Conservation (phyloP, 768 basidiomycete species). For the Holtermanniella nyarrowii region DNA sequence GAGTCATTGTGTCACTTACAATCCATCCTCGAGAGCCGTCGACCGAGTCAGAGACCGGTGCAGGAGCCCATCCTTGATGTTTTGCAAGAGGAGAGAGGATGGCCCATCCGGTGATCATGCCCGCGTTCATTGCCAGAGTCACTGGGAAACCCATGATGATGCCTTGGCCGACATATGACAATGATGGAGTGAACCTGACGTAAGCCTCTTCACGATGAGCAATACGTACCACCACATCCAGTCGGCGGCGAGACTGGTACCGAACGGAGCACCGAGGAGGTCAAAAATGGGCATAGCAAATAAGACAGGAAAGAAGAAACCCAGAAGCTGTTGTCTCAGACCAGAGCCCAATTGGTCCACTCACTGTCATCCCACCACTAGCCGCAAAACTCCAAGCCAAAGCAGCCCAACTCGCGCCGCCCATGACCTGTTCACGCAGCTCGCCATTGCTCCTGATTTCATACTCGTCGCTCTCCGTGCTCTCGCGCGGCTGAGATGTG, state of each 20-base stretch:
- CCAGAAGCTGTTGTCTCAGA: slow-evolving; percentile 52
- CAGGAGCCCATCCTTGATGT: slow-evolving; percentile 79
- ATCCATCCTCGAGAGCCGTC: slow-evolving; percentile 61
- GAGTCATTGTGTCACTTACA: slow-evolving; percentile 16
- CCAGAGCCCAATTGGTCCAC: slow-evolving; percentile 14
- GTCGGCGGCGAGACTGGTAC: slow-evolving; percentile 64
- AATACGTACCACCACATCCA: slow-evolving; percentile 67
- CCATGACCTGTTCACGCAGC: slow-evolving; percentile 47
- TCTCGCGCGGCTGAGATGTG: slow-evolving; percentile 9
- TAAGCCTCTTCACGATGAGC: neutral
- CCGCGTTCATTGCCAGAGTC: slow-evolving; percentile 84
- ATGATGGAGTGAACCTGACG: slow-evolving; percentile 63
- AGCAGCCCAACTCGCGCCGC: slow-evolving; percentile 64
- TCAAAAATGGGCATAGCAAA: slow-evolving; percentile 67
- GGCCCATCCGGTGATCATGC: slow-evolving; percentile 96
- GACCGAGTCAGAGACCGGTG: slow-evolving; percentile 75
- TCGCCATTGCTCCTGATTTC: slow-evolving; percentile 38
- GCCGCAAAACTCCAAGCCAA: slow-evolving; percentile 67
- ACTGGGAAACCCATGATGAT: slow-evolving; percentile 98
- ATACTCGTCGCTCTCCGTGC: slow-evolving; percentile 41
- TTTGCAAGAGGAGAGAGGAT: slow-evolving; percentile 83
- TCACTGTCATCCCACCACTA: slow-evolving; percentile 66
- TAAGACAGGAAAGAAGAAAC: slow-evolving; percentile 80
- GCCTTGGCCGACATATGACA: slow-evolving; percentile 79
- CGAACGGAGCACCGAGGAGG: slow-evolving; percentile 47